Evolutionary conservation across 75 land plant genomes (phyloP).

Genomic region (Picea sitchensis): DNA sequence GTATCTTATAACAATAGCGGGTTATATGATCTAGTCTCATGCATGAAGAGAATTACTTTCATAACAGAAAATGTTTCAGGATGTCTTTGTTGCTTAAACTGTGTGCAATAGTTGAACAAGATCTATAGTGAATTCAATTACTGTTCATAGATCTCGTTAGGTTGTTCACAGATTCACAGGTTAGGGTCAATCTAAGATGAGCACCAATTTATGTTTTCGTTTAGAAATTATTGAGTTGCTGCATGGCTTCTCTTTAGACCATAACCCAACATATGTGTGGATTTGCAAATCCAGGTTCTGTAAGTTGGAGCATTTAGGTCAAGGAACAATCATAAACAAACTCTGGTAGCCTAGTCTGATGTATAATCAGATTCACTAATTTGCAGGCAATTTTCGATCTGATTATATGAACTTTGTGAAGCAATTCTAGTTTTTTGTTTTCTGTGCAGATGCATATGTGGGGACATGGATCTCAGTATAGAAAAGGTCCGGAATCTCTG

Average conservation of each 20-base stretch:
- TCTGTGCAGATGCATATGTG: slow-evolving; percentile 92
- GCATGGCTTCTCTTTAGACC: too few relatives aligned
- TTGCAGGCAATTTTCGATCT: background rate
- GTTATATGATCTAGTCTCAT: background rate
- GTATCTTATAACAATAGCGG: background rate
- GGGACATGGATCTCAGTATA: slow-evolving; percentile 97
- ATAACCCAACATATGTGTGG: background rate
- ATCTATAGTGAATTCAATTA: background rate
- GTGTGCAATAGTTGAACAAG: background rate
- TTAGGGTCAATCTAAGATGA: too few relatives aligned
- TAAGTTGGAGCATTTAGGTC: background rate
- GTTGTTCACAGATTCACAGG: too few relatives aligned
- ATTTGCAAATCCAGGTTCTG: background rate
- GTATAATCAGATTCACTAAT: background rate
- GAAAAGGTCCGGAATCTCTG: slow-evolving; percentile 91
- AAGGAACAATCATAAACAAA: background rate
- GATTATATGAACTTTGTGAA: background rate
- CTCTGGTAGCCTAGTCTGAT: background rate
- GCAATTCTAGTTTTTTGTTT: background rate
- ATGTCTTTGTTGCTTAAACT: background rate
- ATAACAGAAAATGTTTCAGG: background rate
- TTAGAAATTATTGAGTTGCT: too few relatives aligned
- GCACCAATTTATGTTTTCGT: too few relatives aligned
- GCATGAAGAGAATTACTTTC: background rate
- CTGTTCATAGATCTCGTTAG: background rate